phyloP scores from a whole-genome alignment of 192 early-diverging fungal species.

The Rhizophlyctis rosea region DNA sequence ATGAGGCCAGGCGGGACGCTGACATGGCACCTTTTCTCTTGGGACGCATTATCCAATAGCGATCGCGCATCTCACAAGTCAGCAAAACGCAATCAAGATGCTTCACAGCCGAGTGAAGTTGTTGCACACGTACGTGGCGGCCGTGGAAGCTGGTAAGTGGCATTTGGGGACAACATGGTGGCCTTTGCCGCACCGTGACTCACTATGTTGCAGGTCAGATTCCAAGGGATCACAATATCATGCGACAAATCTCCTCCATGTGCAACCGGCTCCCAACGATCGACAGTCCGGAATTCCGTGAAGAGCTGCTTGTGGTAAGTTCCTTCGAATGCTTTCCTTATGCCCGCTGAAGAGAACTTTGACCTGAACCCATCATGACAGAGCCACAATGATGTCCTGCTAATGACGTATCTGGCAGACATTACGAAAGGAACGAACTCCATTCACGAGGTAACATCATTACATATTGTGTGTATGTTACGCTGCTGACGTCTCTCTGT shows the following conservation, averaged over 20 bases:
- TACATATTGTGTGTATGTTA: too few relatives aligned
- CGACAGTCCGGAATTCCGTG: constrained; percentile 59
- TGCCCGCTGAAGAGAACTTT: too few relatives aligned
- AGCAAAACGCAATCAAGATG: constrained; percentile 82
- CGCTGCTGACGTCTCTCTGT: too few relatives aligned
- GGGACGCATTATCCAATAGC: constrained; percentile 38
- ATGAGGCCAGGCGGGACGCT: neutral
- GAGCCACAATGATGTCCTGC: constrained; percentile 81
- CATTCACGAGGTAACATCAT: constrained; percentile 61
- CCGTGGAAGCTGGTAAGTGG: constrained; percentile 59
- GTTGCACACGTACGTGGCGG: constrained; percentile 68
- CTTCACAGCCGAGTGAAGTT: constrained; percentile 67
- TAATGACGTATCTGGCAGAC: constrained; percentile 70
- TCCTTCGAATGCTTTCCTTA: neutral
- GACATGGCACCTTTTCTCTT: neutral
- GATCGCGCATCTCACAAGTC: constrained; percentile 64
- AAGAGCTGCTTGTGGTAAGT: constrained; percentile 70
- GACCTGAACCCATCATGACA: constrained; percentile 30
- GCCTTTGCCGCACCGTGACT: neutral
- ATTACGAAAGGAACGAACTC: constrained; percentile 72
- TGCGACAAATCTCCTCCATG: constrained; percentile 74
- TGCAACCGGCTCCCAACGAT: constrained; percentile 70
- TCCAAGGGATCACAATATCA: constrained; percentile 67
- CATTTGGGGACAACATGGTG: neutral
- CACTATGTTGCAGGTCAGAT: constrained; percentile 39